Evolutionary conservation across 2,329 filamentous ascomycete species (phyloP), one percentile per base, ranked within the genome.

Genomic region (Stagonosporopsis rhizophila): DNA sequence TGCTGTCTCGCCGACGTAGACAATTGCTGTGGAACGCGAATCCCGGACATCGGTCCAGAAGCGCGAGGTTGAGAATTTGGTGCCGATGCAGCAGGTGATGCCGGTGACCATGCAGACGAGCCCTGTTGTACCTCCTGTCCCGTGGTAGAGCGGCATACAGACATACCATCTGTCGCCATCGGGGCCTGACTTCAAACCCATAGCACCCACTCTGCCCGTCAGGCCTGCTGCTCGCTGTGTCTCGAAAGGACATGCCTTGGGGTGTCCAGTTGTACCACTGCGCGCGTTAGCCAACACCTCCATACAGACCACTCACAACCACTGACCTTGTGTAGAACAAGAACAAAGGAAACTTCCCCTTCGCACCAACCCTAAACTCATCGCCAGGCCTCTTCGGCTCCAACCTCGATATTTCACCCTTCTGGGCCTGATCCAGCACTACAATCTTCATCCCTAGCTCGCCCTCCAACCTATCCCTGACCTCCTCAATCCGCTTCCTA

Each of bases 111-210:
- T 75, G 64, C 83, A 84, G 4, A 75, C 76, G 47, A 88, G 81
- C 28, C 83, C 80, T 6, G 79, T 81, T 30, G 89, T 85, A 17
- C 84, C 84, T 6, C 89, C 89, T 0, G 90, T 92, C 14, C 89
- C 89, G 72, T 93, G 90, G 69, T 92, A 92, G 28, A 91, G 77
- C 0, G 85, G 89, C 89, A 92, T 92, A 73, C 88, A 90, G 68
- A 87, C 84, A 69, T 92, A 92, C 83, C 87, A 91, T 23, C 87
- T 79, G 70, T 91, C 87, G 44, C 59, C 78, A 48, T 69, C 70
- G 22, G 72, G 75, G 28, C 77, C 80, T 51, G 71, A 61, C 17
- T 71, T 66, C 12, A 81, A 66, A 17, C 70, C 74, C 40, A 77
- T 71, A 6, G 67, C 65, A 6, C 69, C 61, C 17, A 76, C 70